These are phyloP conservation scores for Sordariomycetes sp. DNA, from an alignment of 2,329 filamentous ascomycete genomes.

Conservation along the genomic window DNA sequence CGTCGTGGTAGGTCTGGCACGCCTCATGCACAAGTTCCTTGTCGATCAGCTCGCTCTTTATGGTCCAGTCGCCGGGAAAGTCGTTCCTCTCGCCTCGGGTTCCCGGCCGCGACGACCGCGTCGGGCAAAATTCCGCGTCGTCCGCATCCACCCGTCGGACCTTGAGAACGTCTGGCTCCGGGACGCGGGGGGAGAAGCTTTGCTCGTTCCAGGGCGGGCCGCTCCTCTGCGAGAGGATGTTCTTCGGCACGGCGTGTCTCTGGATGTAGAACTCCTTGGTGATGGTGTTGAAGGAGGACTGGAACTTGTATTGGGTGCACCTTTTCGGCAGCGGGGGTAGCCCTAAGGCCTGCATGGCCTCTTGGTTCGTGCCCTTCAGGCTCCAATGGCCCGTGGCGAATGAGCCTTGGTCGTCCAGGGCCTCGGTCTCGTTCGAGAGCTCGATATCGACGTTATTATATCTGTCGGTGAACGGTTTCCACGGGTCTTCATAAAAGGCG, in stretches of 20 bases:
- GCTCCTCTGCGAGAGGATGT: neutral
- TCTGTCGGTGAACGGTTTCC: neutral
- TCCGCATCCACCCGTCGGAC: neutral
- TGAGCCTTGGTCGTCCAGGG: neutral
- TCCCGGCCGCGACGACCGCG: neutral
- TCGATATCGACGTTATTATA: too few species aligned
- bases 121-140: neutral
- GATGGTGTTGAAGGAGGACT: neutral
- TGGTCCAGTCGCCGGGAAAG: too few species aligned
- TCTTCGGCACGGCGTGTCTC: neutral
- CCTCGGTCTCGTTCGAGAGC: neutral
- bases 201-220: neutral
- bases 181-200: neutral
- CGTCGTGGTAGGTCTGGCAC: too few species aligned
- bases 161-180: neutral
- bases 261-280: neutral
- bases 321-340: neutral
- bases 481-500: neutral
- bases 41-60: too few species aligned
- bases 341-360: neutral
- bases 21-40: too few species aligned
- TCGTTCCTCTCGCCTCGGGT: neutral
- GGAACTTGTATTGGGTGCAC: neutral
- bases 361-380: neutral
- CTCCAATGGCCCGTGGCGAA: neutral